Conservation (phyloP, 176 grass and related monocot genomes). For the Bonia amplexicaulis region DNA sequence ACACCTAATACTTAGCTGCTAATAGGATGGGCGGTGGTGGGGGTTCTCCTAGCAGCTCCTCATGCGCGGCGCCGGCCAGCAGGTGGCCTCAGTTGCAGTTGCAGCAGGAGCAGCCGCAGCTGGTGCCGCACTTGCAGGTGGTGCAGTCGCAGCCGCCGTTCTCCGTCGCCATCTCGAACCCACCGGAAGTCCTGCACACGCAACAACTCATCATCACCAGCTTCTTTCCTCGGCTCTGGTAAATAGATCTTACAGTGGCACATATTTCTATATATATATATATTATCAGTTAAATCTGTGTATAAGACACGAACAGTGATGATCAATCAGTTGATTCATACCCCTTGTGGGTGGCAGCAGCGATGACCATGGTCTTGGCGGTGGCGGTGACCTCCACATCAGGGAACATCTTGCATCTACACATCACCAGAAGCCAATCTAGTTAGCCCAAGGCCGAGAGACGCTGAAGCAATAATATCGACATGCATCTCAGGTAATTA, state of each 20-base stretch:
- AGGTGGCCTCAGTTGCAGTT: constrained; percentile 47
- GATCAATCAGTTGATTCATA: neutral
- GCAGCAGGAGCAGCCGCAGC: constrained; percentile 67
- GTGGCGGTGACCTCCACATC: constrained; percentile 49
- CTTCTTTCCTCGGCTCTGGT: neutral
- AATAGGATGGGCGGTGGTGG: neutral
- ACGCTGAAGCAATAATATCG: neutral
- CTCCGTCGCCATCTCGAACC: constrained; percentile 48
- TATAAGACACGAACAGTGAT: neutral
- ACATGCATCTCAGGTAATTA: neutral
- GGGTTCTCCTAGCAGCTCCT: neutral
- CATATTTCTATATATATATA: neutral
- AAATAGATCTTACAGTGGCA: neutral
- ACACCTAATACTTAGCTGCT: neutral
- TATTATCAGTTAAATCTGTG: neutral
- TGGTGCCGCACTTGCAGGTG: constrained; percentile 73
- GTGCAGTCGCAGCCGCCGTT: constrained; percentile 55
- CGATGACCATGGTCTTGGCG: constrained; percentile 41
- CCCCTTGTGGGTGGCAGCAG: constrained; percentile 44
- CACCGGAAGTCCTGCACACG: constrained; percentile 31
- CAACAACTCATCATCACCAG: neutral
- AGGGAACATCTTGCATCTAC: constrained; percentile 64
- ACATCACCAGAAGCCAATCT: neutral
- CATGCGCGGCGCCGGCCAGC: neutral
- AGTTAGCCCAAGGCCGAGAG: neutral